Base-by-base conservation (phyloP, 2,329 filamentous ascomycete genomes). In the Fonsecaea monophora region DNA sequence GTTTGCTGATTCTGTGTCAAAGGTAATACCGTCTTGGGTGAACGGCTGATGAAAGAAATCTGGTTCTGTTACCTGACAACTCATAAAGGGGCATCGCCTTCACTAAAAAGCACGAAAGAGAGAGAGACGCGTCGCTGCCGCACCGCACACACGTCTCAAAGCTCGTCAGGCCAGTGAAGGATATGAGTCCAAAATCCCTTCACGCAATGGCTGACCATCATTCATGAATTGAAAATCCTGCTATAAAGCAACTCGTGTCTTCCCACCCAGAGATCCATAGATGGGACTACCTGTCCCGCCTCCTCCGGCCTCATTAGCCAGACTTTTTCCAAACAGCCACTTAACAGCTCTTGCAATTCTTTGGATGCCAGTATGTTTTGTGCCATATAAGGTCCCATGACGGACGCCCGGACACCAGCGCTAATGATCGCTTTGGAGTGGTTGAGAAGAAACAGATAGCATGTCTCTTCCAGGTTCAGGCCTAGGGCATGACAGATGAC, bases 171-270 rank as follows among this genome's bases (percentile, higher is more conserved):
- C 10, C 45, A 9, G 25, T 30, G 13, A 13, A 13, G 21, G 13
- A 55, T 15, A 15, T 15, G 34, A 9, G n/a, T 50, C 18, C 18
- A 21, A 50, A 25, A 50, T 12, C 21, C 50, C 12, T 37, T 55
- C 8, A 1, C 34, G 15, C 12, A 5, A 8, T 35, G 4, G 45
- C 21, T 35, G 21, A 48, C 34, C 40, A 8, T 9, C 45, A 12
- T 42, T 79, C 73, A 89, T 59, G 87, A 89, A 77, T 90, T 90
- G 76, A 90, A 90, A 64, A 90, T 89, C 67, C 87, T 80, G 73
- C 86, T 88, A 75, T 90, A 90, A 48, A 90, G 77, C 74, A 88
- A 78, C 77, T 90, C 87, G 76, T 90, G 87, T 70, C 87, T 80
- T 0, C 87, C 87, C 64, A 88, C 81, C 87, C 87, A 90, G 7